Evolutionary conservation across 1,284 basidiomycete genomes (phyloP).

Genomic region (Golubevia sp.): DNA sequence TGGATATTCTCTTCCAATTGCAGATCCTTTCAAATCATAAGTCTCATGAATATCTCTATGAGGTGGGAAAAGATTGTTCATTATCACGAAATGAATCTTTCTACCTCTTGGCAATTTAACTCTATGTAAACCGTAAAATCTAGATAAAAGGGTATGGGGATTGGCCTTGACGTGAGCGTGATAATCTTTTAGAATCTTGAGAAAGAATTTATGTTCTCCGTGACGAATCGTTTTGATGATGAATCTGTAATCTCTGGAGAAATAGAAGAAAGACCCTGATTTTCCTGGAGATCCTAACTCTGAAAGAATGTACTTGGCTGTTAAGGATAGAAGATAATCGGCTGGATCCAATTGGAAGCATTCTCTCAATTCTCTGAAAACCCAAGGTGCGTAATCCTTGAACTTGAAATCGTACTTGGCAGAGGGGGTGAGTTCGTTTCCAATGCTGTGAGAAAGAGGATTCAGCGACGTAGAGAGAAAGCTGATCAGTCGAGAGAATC

Average conservation of each 20-base stretch:
- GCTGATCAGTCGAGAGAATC: background rate
- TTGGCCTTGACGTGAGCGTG: constrained; percentile 58
- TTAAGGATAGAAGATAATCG: constrained; percentile 58
- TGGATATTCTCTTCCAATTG: constrained; percentile 51
- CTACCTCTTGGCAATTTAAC: constrained; percentile 58
- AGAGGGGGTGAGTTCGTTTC: constrained; percentile 55
- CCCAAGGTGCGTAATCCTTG: constrained; percentile 60
- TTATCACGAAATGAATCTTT: constrained; percentile 62
- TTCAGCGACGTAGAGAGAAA: background rate
- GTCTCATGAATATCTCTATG: constrained; percentile 61
- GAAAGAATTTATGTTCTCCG: constrained; percentile 56
- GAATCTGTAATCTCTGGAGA: constrained; percentile 60
- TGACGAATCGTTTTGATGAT: constrained; percentile 62
- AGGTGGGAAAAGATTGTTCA: constrained; percentile 62
- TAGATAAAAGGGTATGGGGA: constrained; percentile 54
- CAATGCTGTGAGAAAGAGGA: constrained; percentile 21
- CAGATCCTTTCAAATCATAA: constrained; percentile 58
- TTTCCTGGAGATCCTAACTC: constrained; percentile 61
- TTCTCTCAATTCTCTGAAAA: constrained; percentile 57
- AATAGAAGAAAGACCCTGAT: constrained; percentile 61
- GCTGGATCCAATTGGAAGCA: constrained; percentile 59
- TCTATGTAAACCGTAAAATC: constrained; percentile 60
- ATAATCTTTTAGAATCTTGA: constrained; percentile 53
- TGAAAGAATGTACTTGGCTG: constrained; percentile 60
- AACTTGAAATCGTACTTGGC: constrained; percentile 62